phyloP scores from a whole-genome alignment of 2,329 filamentous ascomycete species.

The Pseudocercospora pini-densiflorae region DNA sequence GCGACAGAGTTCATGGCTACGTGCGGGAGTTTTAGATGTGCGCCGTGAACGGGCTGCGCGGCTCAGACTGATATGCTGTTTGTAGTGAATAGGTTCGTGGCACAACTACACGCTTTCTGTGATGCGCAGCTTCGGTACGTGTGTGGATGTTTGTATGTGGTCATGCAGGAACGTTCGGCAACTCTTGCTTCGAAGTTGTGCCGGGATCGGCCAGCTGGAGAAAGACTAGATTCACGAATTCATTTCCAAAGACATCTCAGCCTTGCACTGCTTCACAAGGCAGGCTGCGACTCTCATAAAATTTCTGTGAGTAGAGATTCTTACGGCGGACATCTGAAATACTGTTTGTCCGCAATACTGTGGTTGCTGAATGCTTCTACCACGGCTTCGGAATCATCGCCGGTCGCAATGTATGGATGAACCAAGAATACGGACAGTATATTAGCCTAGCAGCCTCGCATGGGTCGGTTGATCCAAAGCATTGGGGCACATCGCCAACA shows the following conservation, averaged over 20 bases:
- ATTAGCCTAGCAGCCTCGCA: neutral
- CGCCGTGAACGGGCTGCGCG: neutral
- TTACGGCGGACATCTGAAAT: neutral
- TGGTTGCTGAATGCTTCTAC: neutral
- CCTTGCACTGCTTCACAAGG: neutral
- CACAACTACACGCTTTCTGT: neutral
- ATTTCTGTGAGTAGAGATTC: neutral
- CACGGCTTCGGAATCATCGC: neutral
- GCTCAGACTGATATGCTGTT: neutral
- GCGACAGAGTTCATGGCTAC: slow-evolving; percentile 52
- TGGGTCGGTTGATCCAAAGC: neutral
- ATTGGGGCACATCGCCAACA: neutral
- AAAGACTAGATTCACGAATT: neutral
- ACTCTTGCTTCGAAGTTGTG: neutral
- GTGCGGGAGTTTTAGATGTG: neutral
- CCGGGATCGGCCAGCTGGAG: slow-evolving; percentile 4
- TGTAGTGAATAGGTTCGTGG: neutral
- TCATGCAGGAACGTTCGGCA: neutral
- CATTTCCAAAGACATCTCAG: neutral
- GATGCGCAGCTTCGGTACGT: too few relatives aligned
- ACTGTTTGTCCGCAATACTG: neutral
- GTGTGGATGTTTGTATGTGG: neutral
- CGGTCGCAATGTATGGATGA: neutral
- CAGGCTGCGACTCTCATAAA: neutral
- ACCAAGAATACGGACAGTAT: neutral